phyloP scores from a whole-genome alignment of 345 rosid genomes.

The Erucastrum elatum region DNA sequence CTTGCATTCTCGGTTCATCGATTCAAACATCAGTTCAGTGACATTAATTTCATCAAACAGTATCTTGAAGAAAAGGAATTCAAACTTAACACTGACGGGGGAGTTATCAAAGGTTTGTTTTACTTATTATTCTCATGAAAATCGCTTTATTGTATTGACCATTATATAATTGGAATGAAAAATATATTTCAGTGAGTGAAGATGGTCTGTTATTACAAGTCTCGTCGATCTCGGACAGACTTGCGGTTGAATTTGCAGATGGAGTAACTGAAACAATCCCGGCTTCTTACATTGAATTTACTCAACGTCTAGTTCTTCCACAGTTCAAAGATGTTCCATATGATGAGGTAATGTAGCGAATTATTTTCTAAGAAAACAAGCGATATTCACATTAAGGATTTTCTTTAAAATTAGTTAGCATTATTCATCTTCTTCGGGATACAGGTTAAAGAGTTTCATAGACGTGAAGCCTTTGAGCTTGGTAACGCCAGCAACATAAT shows the following conservation, averaged over 20 bases:
- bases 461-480: conserved; percentile 81
- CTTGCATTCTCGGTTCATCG: conserved; percentile 72
- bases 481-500: conserved; percentile 78
- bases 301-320: conserved; percentile 81
- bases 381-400: neutral
- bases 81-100: conserved; percentile 78
- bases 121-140: neutral
- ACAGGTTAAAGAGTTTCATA: conserved; percentile 70
- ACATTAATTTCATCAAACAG: conserved; percentile 52
- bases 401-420: neutral
- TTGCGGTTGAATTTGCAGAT: conserved; percentile 61
- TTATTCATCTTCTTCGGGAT: neutral
- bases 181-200: conserved; percentile 59
- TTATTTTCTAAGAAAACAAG: too few relatives aligned
- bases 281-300: conserved; percentile 92
- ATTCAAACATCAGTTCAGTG: conserved; percentile 60
- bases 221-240: conserved; percentile 73
- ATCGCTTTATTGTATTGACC: neutral
- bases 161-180: neutral
- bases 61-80: conserved; percentile 67
- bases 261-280: conserved; percentile 61
- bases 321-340: conserved; percentile 53
- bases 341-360: conserved; percentile 51
- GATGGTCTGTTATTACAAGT: conserved; percentile 88
- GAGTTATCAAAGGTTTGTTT: conserved; percentile 60